Conservation (phyloP, 2,329 filamentous ascomycete genomes). For the Fusarium graminum region DNA sequence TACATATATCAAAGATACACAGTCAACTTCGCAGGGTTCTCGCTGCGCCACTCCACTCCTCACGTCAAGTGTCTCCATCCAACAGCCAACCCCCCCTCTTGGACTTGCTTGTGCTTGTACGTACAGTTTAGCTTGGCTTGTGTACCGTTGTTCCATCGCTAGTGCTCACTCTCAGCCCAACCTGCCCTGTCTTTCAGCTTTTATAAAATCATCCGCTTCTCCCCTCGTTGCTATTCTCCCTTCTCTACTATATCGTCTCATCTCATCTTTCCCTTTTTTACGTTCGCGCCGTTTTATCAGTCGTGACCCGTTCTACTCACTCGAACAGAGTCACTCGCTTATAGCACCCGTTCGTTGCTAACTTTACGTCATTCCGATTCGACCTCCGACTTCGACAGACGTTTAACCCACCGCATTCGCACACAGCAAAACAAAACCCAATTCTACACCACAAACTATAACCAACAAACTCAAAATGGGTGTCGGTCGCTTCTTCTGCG, state of each 20-base stretch:
- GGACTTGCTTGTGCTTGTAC: not conserved
- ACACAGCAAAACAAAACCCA: constrained; percentile 9
- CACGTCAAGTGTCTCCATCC: constrained; percentile 29
- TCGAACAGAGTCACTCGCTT: constrained; percentile 36
- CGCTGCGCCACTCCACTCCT: constrained; percentile 40
- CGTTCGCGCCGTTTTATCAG: constrained; percentile 20
- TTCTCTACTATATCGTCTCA: constrained; percentile 20
- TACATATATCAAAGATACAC: not conserved
- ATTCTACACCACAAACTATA: constrained; percentile 1
- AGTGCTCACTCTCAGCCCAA: constrained; percentile 34
- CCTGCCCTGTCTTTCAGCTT: constrained; percentile 33
- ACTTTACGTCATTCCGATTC: constrained; percentile 44
- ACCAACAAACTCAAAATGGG: constrained; percentile 58
- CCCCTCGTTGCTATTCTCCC: constrained; percentile 12
- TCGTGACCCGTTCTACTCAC: constrained; percentile 18
- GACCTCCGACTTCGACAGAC: constrained; percentile 31
- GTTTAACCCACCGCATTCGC: constrained; percentile 20
- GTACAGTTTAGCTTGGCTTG: constrained; percentile 5
- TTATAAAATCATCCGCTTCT: constrained; percentile 44
- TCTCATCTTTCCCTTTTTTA: constrained; percentile 12
- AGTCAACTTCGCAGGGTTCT: not conserved
- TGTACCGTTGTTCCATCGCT: constrained; percentile 6
- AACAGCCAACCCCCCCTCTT: constrained; percentile 29
- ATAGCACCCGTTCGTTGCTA: constrained; percentile 33
- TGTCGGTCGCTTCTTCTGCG: constrained; percentile 85